Evolutionary conservation across 2,329 filamentous ascomycete genomes (phyloP), one percentile per base, ranked within the genome.

Genomic region (Trichothecium sympodiale): DNA sequence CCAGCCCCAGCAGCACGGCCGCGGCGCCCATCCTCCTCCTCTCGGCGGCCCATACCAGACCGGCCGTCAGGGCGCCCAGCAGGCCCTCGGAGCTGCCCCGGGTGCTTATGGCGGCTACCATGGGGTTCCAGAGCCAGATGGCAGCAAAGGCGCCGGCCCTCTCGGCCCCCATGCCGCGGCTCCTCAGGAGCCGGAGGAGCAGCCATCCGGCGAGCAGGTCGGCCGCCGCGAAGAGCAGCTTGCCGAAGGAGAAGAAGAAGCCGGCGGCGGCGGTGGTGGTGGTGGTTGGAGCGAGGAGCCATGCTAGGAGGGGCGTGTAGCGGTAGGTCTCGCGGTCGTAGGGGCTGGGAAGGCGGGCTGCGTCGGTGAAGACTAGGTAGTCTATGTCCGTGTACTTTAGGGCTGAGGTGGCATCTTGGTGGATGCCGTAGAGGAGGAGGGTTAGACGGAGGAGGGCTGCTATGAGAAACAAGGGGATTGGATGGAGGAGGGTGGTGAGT

Each of bases 371-470:
- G 56, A 98, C 91, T 45, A 87, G 78, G 61, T 98, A 98, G 68
- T 98, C 91, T 50, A 98, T 95, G 61, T 98, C 91, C 35, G 91
- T 98, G 66, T 96, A 98, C 62, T 96, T 96, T 53, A 98, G 64
- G 12, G 89, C 80, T 7, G 87, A 93, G 61, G 88, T 71, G 41
- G 85, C 80, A 61, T 98, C 91, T 64, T 98, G 91, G 68, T 84
- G 88, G 41, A 86, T 74, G 39, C 91, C 89, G 57, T 96, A 96
- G 50, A 93, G 55, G 34, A 96, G 73, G 43, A 98, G 77, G 23
- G 65, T 56, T 5, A 75, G 54, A 41, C 91, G 84, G 17, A 98
- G 71, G 33, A 78, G 49, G 36, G 78, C 63, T 34, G 74, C 67
- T 10, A 71, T 56, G 36, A 61, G 43, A 55, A 80, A 76, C 48